Conservation (phyloP, 371 early-diverging fungal species). For the Mortierella sp. region DNA sequence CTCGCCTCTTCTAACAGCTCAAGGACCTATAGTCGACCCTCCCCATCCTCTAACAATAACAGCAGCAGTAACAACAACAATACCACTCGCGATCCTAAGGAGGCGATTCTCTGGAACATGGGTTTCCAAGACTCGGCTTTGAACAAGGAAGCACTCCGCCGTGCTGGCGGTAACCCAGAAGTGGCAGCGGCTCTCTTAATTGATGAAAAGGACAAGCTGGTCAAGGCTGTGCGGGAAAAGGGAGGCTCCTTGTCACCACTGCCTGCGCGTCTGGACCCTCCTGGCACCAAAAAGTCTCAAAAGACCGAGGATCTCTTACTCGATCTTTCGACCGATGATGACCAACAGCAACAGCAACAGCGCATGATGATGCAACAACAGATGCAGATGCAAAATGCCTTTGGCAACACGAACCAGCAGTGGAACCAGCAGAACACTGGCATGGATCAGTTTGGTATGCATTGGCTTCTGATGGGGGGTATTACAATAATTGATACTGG, state of each 20-base stretch:
- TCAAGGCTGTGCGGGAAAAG: slow-evolving; percentile 49
- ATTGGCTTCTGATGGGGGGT: neutral
- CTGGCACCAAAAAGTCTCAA: slow-evolving; percentile 19
- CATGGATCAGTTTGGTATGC: slow-evolving; percentile 45
- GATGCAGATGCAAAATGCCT: slow-evolving; percentile 50
- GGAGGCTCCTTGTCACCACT: slow-evolving; percentile 37
- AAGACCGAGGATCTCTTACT: slow-evolving; percentile 35
- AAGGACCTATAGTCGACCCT: slow-evolving; percentile 15
- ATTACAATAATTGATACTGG: neutral
- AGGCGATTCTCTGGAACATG: slow-evolving; percentile 62
- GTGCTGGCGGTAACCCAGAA: slow-evolving; percentile 72
- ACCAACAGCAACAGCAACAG: slow-evolving; percentile 39
- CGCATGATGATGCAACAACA: slow-evolving; percentile 49
- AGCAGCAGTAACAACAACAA: slow-evolving; percentile 8
- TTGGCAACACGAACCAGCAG: slow-evolving; percentile 39
- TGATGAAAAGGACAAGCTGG: slow-evolving; percentile 60
- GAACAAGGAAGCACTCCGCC: slow-evolving; percentile 69
- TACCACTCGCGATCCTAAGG: slow-evolving; percentile 33
- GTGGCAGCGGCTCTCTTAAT: slow-evolving; percentile 68
- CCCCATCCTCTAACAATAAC: slow-evolving; percentile 27
- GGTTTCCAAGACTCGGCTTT: slow-evolving; percentile 64
- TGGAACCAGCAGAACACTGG: slow-evolving; percentile 26
- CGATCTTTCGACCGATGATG: slow-evolving; percentile 36
- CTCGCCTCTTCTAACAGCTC: slow-evolving; percentile 49
- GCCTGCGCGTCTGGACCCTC: slow-evolving; percentile 41